These are phyloP conservation scores for Nicotiana tabacum DNA, from an alignment of 257 asterid species.

Conservation along the genomic window DNA sequence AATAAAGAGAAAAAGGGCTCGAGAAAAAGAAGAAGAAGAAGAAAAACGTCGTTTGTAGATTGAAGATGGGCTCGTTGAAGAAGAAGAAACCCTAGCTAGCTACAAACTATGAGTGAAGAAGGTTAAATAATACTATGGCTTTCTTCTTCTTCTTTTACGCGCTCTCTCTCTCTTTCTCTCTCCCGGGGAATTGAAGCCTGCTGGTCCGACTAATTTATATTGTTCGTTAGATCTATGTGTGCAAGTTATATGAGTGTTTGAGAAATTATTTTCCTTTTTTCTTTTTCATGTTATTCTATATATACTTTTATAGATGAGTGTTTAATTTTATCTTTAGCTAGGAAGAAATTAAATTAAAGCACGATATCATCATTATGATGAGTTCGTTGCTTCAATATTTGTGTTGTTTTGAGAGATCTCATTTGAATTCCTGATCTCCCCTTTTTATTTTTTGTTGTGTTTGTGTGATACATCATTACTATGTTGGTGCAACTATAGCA, in stretches of 20 bases:
- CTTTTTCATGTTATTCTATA: background rate
- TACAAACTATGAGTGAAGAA: slow-evolving; percentile 9
- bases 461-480: background rate
- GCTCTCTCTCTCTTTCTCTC: slow-evolving; percentile 16
- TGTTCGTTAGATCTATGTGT: background rate
- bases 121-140: background rate
- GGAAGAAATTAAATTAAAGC: background rate
- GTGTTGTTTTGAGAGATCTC: background rate
- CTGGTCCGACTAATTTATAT: slow-evolving; percentile 46
- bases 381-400: background rate
- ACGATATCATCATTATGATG: background rate
- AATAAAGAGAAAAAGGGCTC: slow-evolving; percentile 19
- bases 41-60: background rate
- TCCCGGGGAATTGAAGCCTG: slow-evolving; percentile 59
- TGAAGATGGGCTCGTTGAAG: slow-evolving; percentile 23
- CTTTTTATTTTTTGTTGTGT: background rate
- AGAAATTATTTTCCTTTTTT: background rate
- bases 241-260: background rate
- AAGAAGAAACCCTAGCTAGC: slow-evolving; percentile 50
- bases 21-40: slow-evolving; percentile 17
- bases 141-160: slow-evolving; percentile 27
- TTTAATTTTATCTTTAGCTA: background rate
- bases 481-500: background rate
- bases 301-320: background rate
- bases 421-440: background rate